These are phyloP conservation scores for Breviolum minutum DNA, from an alignment of 73 alveolate species.

Conservation along the genomic window DNA sequence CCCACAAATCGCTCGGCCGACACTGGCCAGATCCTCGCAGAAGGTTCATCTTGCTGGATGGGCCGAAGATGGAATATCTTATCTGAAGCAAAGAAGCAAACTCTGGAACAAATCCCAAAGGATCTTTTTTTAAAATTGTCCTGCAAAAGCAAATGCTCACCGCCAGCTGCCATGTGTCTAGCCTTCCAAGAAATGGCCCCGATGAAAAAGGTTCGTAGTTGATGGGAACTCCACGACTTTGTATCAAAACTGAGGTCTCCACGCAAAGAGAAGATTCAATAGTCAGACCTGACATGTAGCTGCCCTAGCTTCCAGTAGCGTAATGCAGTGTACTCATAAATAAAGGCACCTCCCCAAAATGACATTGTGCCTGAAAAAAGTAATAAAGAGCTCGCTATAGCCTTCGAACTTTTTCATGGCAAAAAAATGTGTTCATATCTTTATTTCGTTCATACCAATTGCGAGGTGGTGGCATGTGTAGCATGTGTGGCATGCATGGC, in stretches of 20 bases:
- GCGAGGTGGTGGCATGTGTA: not conserved
- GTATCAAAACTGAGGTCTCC: not conserved
- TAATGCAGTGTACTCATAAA: not conserved
- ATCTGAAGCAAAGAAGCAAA: not conserved
- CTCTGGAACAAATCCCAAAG: not conserved
- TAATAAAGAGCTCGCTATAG: not conserved
- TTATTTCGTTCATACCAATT: not conserved
- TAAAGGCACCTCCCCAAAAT: not conserved
- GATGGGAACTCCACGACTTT: not conserved
- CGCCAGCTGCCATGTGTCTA: conserved; percentile 54
- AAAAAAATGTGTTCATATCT: not conserved
- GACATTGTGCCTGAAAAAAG: not conserved
- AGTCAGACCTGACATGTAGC: conserved; percentile 34
- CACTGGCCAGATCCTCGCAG: conserved; percentile 59
- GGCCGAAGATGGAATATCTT: not conserved
- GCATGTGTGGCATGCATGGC: not conserved
- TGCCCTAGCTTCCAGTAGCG: not conserved
- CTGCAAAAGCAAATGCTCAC: conserved; percentile 57
- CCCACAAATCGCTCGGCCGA: conserved; percentile 46
- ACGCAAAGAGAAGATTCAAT: conserved; percentile 62
- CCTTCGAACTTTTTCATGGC: not conserved
- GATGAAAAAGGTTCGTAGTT: not conserved
- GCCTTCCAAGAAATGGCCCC: not conserved
- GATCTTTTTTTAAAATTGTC: not conserved
- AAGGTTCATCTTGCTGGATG: not conserved